Percentiles rank a stretch among this genome's conserved stretches.
phyloP scores from a whole-genome alignment of 345 rosid species.

The Lumnitzera racemosa region DNA sequence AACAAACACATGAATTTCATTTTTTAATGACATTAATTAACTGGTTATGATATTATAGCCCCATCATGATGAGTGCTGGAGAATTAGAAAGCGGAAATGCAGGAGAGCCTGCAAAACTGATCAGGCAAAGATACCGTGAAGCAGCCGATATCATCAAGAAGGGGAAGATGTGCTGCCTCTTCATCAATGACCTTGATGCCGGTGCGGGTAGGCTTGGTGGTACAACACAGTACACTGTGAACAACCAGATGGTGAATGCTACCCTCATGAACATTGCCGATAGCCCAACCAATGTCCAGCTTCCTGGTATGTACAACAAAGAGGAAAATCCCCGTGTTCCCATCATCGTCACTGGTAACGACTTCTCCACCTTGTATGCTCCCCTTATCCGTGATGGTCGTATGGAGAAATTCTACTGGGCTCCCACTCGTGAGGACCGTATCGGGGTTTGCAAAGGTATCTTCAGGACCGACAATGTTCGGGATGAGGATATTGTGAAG shows the following conservation, averaged over 20 bases:
- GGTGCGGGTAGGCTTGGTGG: conserved; percentile 19
- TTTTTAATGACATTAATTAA: neutral
- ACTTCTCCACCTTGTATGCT: conserved; percentile 19
- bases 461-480: conserved; percentile 6
- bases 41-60: conserved; percentile 6
- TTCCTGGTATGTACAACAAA: conserved; percentile 22
- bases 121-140: conserved; percentile 15
- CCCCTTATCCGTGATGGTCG: conserved; percentile 20
- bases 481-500: conserved; percentile 6
- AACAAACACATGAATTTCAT: no score
- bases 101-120: conserved; percentile 18
- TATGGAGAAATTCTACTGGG: conserved; percentile 23
- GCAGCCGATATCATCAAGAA: conserved; percentile 17
- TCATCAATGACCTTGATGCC: conserved; percentile 20
- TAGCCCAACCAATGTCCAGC: conserved; percentile 20
- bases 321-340: conserved; percentile 21
- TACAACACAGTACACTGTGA: conserved; percentile 20
- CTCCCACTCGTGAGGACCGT: conserved; percentile 15
- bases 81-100: conserved; percentile 18
- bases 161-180: conserved; percentile 21
- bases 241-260: conserved; percentile 22
- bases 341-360: conserved; percentile 16
- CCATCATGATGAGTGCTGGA: conserved; percentile 21
- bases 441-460: conserved; percentile 17
- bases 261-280: conserved; percentile 20